Base-by-base conservation (phyloP, 768 basidiomycete species). In the Ephemerocybe angulata region DNA sequence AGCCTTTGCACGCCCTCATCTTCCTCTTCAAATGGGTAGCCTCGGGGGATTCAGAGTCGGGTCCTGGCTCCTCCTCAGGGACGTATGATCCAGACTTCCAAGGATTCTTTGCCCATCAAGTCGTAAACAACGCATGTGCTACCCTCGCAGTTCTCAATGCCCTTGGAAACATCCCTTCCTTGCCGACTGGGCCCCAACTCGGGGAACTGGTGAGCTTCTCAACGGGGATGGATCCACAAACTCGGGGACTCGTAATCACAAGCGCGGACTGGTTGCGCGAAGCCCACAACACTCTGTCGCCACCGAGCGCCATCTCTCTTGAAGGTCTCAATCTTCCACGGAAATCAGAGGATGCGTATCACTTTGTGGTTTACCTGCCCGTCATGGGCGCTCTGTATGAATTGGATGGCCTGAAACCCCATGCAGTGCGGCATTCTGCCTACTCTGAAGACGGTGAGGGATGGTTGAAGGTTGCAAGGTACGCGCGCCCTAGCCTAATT, bases 21-120 rank as follows among this genome's bases (percentile, higher is more conserved):
- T 98, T 98, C 68, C 78, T 98, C 43, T 98, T 98, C 80, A 97
- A 98, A 76, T 98, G 93, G 88, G 73, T 93, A n/a, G 86, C 88
- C 13, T 72, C 76, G 13, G 31, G 25, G 17, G 64, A 76, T 12
- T 72, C 75, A 19, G 72, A 76, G 49, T 65, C 63, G 35, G 37
- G 62, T 27, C 58, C 70, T 24, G 58, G 70, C 29, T 63, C 70
- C 50, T 68, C 69, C 52, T 72, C 76, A 21, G 89, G 90, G 41
- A 76, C 80, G 54, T 87, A 86, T 63, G 90, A 92, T 65, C 67
- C 76, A 43, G 83, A 85, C 17, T 94, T 93, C 60, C 76, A 88
- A 3, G 91, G 92, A 12, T 93, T 92, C 72, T 98, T 97, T 65
- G 93, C 94, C 2, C 89, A 93, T 62, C 93, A 86, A 70, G 91